These are phyloP conservation scores for Arthroderma sp. DNA, from an alignment of 2,329 filamentous ascomycete species.

Conservation along the genomic window DNA sequence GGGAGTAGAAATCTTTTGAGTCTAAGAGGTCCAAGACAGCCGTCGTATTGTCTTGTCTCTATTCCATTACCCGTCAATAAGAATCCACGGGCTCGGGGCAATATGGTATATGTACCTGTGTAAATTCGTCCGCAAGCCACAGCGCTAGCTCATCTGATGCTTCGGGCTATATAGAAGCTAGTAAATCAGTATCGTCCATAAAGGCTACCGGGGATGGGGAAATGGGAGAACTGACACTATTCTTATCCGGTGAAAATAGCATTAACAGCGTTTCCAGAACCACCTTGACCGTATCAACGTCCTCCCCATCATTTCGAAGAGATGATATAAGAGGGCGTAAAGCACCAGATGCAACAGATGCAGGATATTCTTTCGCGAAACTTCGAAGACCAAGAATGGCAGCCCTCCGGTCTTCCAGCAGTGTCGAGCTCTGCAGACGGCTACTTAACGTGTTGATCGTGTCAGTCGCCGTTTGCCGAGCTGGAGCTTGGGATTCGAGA, in stretches of 20 bases:
- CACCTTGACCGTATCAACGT: slow-evolving; percentile 91
- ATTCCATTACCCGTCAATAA: slow-evolving; percentile 27
- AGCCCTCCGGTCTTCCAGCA: slow-evolving; percentile 86
- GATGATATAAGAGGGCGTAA: slow-evolving; percentile 75
- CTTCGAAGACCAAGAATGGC: slow-evolving; percentile 86
- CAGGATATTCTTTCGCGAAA: slow-evolving; percentile 92
- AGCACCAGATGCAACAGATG: slow-evolving; percentile 88
- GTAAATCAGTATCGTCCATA: slow-evolving; percentile 13
- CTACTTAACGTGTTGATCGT: slow-evolving; percentile 84
- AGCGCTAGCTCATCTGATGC: slow-evolving; percentile 90
- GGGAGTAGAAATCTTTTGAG: slow-evolving; percentile 73
- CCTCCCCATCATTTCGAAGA: slow-evolving; percentile 74
- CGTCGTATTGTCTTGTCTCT: slow-evolving; percentile 90
- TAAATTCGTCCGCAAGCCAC: slow-evolving; percentile 97
- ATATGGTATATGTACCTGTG: slow-evolving; percentile 46
- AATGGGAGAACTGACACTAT: slow-evolving; percentile 36
- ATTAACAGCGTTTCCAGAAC: slow-evolving; percentile 90
- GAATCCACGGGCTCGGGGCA: background rate
- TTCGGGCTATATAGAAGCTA: slow-evolving; percentile 50
- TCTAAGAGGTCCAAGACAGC: slow-evolving; percentile 82
- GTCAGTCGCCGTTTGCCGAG: slow-evolving; percentile 89
- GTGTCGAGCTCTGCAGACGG: slow-evolving; percentile 73
- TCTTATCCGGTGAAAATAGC: slow-evolving; percentile 63
- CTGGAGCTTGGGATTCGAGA: slow-evolving; percentile 61
- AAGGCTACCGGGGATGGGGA: slow-evolving; percentile 2